Conservation (phyloP, 352 stramenopile genomes). For the Phytophthora vignae region DNA sequence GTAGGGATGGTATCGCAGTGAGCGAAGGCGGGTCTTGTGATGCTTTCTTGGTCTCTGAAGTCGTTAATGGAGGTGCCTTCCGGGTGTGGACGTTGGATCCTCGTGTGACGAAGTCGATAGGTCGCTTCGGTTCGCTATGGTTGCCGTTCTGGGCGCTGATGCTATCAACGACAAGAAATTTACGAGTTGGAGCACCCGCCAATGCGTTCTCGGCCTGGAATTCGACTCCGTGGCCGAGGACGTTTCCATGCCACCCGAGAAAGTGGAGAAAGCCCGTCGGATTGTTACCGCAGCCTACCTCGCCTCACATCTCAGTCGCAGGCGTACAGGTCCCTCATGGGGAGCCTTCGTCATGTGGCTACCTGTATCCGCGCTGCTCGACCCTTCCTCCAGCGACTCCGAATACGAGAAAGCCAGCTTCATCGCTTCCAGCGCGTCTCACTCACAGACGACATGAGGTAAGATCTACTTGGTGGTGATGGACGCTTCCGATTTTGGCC, state of each 20-base stretch:
- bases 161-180: constrained; percentile 26
- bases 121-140: constrained; percentile 26
- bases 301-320: no score
- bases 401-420: constrained; percentile 5
- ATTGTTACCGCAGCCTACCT: no score
- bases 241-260: constrained; percentile 14
- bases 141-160: background rate
- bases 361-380: background rate
- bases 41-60: no score
- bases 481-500: constrained; percentile 21
- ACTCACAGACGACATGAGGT: constrained; percentile 4
- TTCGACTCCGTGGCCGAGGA: constrained; percentile 18
- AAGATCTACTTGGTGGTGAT: constrained; percentile 33
- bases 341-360: no score
- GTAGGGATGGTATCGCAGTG: no score
- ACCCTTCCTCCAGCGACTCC: constrained; percentile 12
- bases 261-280: constrained; percentile 5
- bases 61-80: no score
- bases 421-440: background rate
- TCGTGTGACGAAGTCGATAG: constrained; percentile 10
- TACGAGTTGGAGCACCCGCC: background rate
- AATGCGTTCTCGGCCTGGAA: constrained; percentile 20
- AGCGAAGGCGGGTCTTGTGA: no score
- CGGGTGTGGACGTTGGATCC: background rate
- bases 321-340: no score